Conservation (phyloP, 805 yeast species). For the Metschnikowia anglica region DNA sequence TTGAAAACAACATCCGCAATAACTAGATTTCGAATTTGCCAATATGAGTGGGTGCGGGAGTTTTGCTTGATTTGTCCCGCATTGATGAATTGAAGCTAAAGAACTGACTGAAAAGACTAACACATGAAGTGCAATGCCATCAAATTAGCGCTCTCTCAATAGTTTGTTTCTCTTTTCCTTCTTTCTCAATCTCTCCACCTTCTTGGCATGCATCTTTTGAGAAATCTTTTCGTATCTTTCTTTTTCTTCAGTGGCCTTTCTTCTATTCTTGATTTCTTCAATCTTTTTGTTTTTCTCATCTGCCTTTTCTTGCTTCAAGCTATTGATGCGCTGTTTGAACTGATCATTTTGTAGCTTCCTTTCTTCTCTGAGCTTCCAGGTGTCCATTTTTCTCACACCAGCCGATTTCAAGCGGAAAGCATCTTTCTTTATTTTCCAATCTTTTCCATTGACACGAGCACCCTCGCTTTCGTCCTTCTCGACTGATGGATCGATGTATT, state of each 20-base stretch:
- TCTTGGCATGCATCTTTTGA: conserved; percentile 86
- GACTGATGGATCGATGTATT: conserved; percentile 33
- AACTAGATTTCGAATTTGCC: too few species aligned
- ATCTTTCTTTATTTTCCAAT: conserved; percentile 67
- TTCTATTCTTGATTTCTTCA: conserved; percentile 64
- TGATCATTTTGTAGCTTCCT: conserved; percentile 65
- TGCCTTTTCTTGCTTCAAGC: conserved; percentile 76
- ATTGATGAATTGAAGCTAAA: not conserved
- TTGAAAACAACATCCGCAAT: too few species aligned
- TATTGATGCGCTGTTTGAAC: conserved; percentile 65
- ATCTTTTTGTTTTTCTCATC: conserved; percentile 52
- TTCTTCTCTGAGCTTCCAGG: conserved; percentile 68
- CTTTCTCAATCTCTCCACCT: conserved; percentile 83
- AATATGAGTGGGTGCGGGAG: too few species aligned
- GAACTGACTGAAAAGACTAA: not conserved
- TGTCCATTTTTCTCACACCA: conserved; percentile 50
- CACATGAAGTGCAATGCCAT: not conserved
- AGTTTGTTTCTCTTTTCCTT: conserved; percentile 94
- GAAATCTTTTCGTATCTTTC: conserved; percentile 85
- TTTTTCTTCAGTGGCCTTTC: conserved; percentile 79
- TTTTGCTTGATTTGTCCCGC: too few species aligned
- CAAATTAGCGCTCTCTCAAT: conserved; percentile 76
- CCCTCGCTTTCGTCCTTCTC: conserved; percentile 46
- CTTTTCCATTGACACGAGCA: conserved; percentile 59
- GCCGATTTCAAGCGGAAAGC: conserved; percentile 64